Evolutionary conservation across 495 filamentous ascomycete genomes (phyloP).

Genomic region (Glonium stellatum): DNA sequence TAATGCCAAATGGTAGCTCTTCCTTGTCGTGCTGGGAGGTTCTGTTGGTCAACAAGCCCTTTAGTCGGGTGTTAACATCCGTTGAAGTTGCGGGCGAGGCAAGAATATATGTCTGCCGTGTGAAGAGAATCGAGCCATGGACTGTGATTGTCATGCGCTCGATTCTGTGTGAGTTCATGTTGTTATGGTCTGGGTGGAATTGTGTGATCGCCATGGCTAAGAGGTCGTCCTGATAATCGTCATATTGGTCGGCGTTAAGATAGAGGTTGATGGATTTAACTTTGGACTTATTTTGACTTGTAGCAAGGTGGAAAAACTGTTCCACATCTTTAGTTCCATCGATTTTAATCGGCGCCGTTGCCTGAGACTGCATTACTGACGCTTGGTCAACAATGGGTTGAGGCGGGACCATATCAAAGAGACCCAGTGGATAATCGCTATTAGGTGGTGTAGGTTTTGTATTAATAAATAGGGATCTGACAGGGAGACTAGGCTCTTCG

Average conservation of each 20-base stretch:
- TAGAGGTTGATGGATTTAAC: conserved; percentile 4
- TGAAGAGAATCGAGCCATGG: conserved; percentile 4
- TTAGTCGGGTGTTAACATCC: conserved; percentile 1
- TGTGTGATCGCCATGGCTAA: conserved; percentile 6
- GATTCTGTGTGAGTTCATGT: conserved; percentile 4
- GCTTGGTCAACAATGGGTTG: neutral
- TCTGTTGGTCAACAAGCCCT: neutral
- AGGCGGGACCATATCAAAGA: neutral
- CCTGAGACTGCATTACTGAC: neutral
- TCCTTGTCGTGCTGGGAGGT: neutral
- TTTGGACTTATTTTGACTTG: neutral
- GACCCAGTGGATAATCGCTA: neutral
- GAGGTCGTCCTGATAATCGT: conserved; percentile 5
- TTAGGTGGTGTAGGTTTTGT: too few species aligned
- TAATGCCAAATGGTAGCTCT: conserved; percentile 1
- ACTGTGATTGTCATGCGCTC: conserved; percentile 3
- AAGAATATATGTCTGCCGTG: conserved; percentile 4
- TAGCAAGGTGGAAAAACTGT: neutral
- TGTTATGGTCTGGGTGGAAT: conserved; percentile 1
- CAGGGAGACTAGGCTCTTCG: too few species aligned
- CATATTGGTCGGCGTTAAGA: conserved; percentile 4
- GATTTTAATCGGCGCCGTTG: neutral
- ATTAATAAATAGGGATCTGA: too few species aligned
- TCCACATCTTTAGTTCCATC: neutral
- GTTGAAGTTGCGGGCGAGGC: conserved; percentile 5